Evolutionary conservation across 768 basidiomycete genomes (phyloP), one percentile per base, ranked within the genome.

Genomic region (Daedaleopsis sinensis): DNA sequence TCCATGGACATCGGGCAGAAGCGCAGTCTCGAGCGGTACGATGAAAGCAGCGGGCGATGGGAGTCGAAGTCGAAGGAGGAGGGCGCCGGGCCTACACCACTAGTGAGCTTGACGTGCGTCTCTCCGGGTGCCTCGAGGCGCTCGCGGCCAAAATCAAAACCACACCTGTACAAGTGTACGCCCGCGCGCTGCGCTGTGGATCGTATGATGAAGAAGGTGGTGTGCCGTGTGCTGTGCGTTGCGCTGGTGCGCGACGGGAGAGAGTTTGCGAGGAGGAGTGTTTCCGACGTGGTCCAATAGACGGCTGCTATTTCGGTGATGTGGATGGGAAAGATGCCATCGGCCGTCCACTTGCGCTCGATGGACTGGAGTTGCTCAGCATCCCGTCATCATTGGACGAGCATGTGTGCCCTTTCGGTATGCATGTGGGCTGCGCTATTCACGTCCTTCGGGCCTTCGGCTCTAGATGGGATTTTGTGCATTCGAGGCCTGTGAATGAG

Each of bases 1-100:
- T 63, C 57, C 61, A 35, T 38, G 57, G 27, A 2, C 48, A 58
- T 63, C 61, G 61, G 61, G 61, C n/a, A 23, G 61, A 58, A 63
- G 61, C 61, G 15, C n/a, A 18, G 4, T 18, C 1, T 18, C 55
- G 49, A 53, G 61, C 61, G 61, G 61, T 46, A 18, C 35, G 52
- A 3, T 38, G 27, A 12, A 36, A 24, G 51, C n/a, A 36, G 51
- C 27, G n/a, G 24, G 52, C 3, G 39, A 13, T 18, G 18, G 39
- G 13, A 42, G 39, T 27, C 21, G 38, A 32, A 37, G 42, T 23
- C 35, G 53, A 55, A 47, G 44, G 32, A 23, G 24, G 47, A 43
- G 51, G 13, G 43, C 36, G 42, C 32, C 42, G 43, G 42, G 32
- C 8, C 50, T 18, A 48, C 13, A 32, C 35, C 32, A 32, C 32